Evolutionary conservation across 1,284 basidiomycete species (phyloP).

Genomic region (Ceratorhiza oryzae-sativae): DNA sequence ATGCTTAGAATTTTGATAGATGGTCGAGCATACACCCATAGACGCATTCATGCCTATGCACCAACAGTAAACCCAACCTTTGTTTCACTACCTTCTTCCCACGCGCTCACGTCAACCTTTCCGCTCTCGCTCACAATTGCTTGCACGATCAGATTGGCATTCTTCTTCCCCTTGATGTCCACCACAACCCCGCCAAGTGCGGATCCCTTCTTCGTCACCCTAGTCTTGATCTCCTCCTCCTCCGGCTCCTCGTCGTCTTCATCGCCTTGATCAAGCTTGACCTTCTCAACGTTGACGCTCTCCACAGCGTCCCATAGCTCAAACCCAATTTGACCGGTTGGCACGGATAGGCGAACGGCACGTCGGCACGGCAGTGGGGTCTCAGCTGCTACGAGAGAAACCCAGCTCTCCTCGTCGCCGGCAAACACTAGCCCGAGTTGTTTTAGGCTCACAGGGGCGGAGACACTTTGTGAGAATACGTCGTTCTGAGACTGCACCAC

Average conservation of each 20-base stretch:
- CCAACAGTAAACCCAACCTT: slow-evolving; percentile 38
- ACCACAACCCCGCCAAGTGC: slow-evolving; percentile 64
- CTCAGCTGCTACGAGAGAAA: slow-evolving; percentile 72
- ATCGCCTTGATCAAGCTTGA: slow-evolving; percentile 64
- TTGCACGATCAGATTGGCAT: slow-evolving; percentile 68
- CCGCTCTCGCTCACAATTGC: slow-evolving; percentile 65
- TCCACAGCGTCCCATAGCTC: slow-evolving; percentile 91
- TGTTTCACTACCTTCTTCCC: slow-evolving; percentile 57
- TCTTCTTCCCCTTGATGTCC: slow-evolving; percentile 59
- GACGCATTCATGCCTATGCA: not conserved
- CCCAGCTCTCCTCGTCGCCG: slow-evolving; percentile 65
- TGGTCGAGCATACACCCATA: slow-evolving; percentile 5
- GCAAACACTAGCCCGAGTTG: slow-evolving; percentile 87
- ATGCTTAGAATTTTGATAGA: not conserved
- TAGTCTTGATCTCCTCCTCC: slow-evolving; percentile 69
- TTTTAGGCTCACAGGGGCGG: slow-evolving; percentile 63
- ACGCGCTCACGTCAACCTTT: slow-evolving; percentile 58
- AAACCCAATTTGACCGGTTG: slow-evolving; percentile 69
- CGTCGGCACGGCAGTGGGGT: slow-evolving; percentile 83
- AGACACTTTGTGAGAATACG: slow-evolving; percentile 45
- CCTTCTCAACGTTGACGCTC: slow-evolving; percentile 76
- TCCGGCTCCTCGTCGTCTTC: slow-evolving; percentile 56
- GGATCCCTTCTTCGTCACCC: slow-evolving; percentile 67
- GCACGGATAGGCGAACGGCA: slow-evolving; percentile 72
- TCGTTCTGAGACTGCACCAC: slow-evolving; percentile 50